These are phyloP conservation scores for Emmonsia crescens DNA, from an alignment of 2,329 filamentous ascomycete genomes.

Conservation along the genomic window DNA sequence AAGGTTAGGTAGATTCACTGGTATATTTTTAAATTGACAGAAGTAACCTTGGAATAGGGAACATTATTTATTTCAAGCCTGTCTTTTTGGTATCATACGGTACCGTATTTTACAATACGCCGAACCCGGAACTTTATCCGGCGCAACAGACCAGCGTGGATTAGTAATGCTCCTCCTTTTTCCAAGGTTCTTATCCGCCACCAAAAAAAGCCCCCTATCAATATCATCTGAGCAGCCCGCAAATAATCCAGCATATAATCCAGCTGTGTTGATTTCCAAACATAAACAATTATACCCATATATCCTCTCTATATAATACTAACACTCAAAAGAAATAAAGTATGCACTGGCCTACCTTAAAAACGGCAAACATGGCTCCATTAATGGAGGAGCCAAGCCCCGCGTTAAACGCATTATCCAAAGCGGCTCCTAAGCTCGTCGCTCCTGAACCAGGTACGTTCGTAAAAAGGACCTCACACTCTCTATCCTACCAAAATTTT, in stretches of 20 bases:
- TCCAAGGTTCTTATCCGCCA: neutral
- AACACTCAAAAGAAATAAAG: neutral
- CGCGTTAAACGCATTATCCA: slow-evolving; percentile 64
- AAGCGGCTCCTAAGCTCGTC: slow-evolving; percentile 70
- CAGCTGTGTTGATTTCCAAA: neutral
- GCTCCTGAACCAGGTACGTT: slow-evolving; percentile 68
- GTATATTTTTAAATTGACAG: no score
- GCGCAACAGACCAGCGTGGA: no score
- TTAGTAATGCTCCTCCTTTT: neutral
- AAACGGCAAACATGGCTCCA: slow-evolving; percentile 55
- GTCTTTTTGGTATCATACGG: neutral
- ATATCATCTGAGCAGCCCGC: neutral
- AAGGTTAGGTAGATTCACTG: no score
- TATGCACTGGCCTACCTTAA: neutral
- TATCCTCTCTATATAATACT: neutral
- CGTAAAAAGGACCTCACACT: neutral
- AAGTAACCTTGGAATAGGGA: no score
- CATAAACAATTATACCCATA: neutral
- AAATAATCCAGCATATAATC: neutral
- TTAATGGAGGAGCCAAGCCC: slow-evolving; percentile 64
- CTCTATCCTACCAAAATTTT: neutral
- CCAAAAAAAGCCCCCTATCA: neutral
- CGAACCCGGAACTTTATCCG: no score
- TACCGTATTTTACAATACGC: no score
- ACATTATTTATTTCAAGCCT: no score